These are phyloP conservation scores for Abrus precatorius DNA, from an alignment of 306 rosid genomes.

Conservation along the genomic window DNA sequence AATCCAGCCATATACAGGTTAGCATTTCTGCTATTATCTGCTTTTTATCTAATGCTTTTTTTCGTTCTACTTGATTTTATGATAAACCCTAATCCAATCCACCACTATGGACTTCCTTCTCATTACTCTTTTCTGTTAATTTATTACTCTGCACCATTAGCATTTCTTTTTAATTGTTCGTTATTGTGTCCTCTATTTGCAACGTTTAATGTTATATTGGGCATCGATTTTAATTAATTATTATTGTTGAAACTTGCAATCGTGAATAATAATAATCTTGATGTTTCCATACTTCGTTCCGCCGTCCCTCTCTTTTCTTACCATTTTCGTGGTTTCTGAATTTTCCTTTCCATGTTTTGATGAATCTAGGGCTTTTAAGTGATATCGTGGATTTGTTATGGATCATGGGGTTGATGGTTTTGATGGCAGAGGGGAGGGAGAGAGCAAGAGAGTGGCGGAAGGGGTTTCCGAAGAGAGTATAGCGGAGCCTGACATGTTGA, in stretches of 20 bases:
- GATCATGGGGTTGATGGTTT: conserved; percentile 63
- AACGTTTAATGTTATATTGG: neutral
- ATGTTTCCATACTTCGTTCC: neutral
- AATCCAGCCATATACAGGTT: conserved; percentile 55
- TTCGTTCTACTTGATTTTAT: neutral
- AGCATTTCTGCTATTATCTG: conserved; percentile 44
- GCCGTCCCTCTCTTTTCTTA: neutral
- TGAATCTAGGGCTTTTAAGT: conserved; percentile 66
- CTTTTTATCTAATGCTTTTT: neutral
- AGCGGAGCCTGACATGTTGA: conserved; percentile 53
- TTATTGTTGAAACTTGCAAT: neutral
- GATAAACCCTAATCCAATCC: conserved; percentile 59
- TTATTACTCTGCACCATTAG: neutral
- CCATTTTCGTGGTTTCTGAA: conserved; percentile 6
- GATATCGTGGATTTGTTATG: conserved; percentile 52
- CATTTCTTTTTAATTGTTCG: neutral
- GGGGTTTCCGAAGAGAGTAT: conserved; percentile 52
- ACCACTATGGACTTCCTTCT: conserved; percentile 45
- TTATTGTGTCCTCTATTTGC: neutral
- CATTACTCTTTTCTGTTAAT: neutral
- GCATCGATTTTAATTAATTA: conserved; percentile 8
- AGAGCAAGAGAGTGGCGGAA: conserved; percentile 52
- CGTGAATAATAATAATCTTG: neutral
- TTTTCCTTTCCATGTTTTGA: conserved; percentile 7
- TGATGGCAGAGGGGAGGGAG: conserved; percentile 53